Conservation (phyloP, 2,329 filamentous ascomycete species). For the Fragosphaeria purpurea region DNA sequence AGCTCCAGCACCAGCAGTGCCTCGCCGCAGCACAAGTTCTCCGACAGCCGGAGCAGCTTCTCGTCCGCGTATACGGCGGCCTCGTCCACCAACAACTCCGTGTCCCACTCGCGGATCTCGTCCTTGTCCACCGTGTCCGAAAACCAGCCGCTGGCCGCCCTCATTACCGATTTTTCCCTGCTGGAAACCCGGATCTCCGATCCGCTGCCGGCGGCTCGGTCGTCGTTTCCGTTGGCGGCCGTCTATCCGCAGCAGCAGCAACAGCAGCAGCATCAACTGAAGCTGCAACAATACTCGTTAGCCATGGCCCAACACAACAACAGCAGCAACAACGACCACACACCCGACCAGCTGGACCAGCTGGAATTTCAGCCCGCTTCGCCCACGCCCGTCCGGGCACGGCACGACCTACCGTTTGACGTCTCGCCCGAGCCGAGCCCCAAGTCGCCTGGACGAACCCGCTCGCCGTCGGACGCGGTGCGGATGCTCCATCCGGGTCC, state of each 20-base stretch:
- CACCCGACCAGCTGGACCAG: too few relatives aligned
- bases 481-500: conserved; percentile 3
- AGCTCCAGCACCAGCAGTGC: conserved; percentile 22
- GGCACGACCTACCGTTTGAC: conserved; percentile 6
- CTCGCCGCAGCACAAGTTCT: conserved; percentile 33
- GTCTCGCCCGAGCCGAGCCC: conserved; percentile 5
- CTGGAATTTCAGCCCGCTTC: conserved; percentile 11
- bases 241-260: not conserved
- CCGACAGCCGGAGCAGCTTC: conserved; percentile 42
- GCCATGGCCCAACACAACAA: conserved; percentile 1
- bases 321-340: not conserved
- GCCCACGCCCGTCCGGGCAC: conserved; percentile 12
- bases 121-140: conserved; percentile 42
- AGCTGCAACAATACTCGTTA: conserved; percentile 7
- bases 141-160: conserved; percentile 23
- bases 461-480: conserved; percentile 13
- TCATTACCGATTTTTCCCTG: conserved; percentile 26
- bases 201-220: not conserved
- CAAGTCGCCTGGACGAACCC: conserved; percentile 1
- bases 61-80: conserved; percentile 39
- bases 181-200: conserved; percentile 26
- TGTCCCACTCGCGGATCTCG: conserved; percentile 41
- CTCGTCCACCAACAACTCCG: conserved; percentile 29
- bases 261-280: not conserved
- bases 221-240: not conserved